Base-by-base conservation (phyloP, 805 yeast species). In the Barnettozyma pratensis region DNA sequence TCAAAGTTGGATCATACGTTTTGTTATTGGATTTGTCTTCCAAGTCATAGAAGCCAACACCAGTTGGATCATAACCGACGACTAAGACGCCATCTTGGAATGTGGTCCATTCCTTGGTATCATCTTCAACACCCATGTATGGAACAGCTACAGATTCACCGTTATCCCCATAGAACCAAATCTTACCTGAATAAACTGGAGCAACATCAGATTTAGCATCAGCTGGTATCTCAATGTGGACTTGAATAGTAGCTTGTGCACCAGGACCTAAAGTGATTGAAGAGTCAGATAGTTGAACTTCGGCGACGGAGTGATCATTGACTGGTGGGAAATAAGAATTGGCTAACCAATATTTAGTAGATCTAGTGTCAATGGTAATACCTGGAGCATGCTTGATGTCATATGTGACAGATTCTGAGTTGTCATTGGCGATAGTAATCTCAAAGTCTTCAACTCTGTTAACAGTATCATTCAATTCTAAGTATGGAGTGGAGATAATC, bases 51-150 rank as follows among this genome's bases (percentile, higher is more conserved):
- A 45, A 39, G 29, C 41, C 35, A 30, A 25, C 40, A 19, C 26
- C 36, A 5, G 27, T 32, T 12, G 46, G 14, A 19, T 43, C 46
- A 43, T 37, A 43, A 14, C 46, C 46, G 6, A 43, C 7, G 14
- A 43, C 29, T 6, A 44, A 11, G 8, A 49, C 48, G 1, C n/a
- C 34, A 12, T 42, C 53, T 19, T 37, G 5, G 38, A 48, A 47
- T 19, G 55, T 45, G 29, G 54, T 44, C 56, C 56, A 53, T 5
- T 29, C 40, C 5, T 46, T 31, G n/a, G 52, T 41, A 26, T 50
- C 41, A 30, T 44, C 42, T 37, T 50, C 44, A 29, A 50, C 47
- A 34, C 56, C 54, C 52, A 50, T 46, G 47, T 53, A 53, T 38
- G 56, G 54, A 34, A 53, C 54, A 36, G 42, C 40, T 25, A 53